Evolutionary conservation across 78 protist species (phyloP).

Genomic region (Dictyostelium intermedium): DNA sequence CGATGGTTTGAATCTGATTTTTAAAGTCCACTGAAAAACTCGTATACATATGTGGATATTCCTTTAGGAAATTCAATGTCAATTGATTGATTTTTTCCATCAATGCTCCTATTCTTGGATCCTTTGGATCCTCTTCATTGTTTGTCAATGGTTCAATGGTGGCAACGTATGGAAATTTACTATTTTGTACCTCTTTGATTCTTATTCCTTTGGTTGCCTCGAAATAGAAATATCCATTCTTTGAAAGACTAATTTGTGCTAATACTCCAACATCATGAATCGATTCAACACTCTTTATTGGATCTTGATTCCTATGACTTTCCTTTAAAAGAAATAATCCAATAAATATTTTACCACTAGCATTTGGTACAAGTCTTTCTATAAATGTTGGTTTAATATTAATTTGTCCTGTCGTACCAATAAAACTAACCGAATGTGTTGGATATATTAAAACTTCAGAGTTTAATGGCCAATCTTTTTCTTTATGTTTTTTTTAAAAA

Average conservation of each 20-base stretch:
- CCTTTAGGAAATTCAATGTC: background rate
- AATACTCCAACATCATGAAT: slow-evolving; percentile 52
- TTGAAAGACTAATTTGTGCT: slow-evolving; percentile 1
- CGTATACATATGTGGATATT: slow-evolving; percentile 27
- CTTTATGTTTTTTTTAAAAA: background rate
- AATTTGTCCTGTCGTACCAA: slow-evolving; percentile 35
- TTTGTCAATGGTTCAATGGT: background rate
- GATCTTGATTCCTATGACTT: background rate
- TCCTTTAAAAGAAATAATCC: slow-evolving; percentile 59
- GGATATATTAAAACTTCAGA: slow-evolving; percentile 49
- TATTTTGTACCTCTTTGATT: slow-evolving; percentile 3
- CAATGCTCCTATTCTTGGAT: background rate
- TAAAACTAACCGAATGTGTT: background rate
- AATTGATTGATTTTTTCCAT: slow-evolving; percentile 7
- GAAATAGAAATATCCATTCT: background rate
- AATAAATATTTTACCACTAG: slow-evolving; percentile 44
- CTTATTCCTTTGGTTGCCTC: background rate
- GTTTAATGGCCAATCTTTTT: slow-evolving; percentile 54
- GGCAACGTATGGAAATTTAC: background rate
- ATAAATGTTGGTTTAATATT: background rate
- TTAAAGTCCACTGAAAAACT: background rate
- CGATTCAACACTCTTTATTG: background rate
- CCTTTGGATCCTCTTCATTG: background rate
- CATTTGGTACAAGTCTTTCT: slow-evolving; percentile 48
- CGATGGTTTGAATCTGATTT: background rate